Conservation (phyloP, 805 yeast species). For the Cephaloascus albidus region DNA sequence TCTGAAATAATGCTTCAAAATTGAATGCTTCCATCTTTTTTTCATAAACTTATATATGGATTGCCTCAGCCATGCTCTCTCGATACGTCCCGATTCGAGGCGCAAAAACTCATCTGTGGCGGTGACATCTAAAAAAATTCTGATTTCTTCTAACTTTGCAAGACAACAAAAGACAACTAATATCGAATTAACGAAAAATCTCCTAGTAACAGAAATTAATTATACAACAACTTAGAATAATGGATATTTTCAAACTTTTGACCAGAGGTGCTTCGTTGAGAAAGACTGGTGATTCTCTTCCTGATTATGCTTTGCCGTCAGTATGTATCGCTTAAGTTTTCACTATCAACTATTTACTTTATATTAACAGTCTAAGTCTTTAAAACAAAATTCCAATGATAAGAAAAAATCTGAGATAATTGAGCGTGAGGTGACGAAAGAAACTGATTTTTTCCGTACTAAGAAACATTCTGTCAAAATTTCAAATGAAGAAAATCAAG, state of each 20-base stretch:
- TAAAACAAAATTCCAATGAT: background rate
- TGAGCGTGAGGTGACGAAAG: slow-evolving; percentile 49
- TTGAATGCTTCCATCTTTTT: too few relatives aligned
- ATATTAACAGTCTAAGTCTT: too few relatives aligned
- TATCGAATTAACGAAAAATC: too few relatives aligned
- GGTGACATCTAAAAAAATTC: background rate
- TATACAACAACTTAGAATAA: slow-evolving; percentile 13
- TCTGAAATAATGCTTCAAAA: too few relatives aligned
- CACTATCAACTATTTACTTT: too few relatives aligned
- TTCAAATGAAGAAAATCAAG: slow-evolving; percentile 15
- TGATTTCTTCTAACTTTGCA: too few relatives aligned
- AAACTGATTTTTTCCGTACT: slow-evolving; percentile 76
- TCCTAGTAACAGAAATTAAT: too few relatives aligned
- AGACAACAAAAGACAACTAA: too few relatives aligned
- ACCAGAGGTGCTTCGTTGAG: slow-evolving; percentile 79
- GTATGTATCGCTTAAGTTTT: too few relatives aligned
- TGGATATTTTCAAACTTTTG: slow-evolving; percentile 86
- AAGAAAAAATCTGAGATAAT: slow-evolving; percentile 28
- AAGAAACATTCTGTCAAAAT: slow-evolving; percentile 23
- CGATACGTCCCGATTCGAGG: too few relatives aligned
- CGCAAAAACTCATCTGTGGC: background rate
- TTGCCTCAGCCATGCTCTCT: too few relatives aligned
- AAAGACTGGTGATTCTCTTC: slow-evolving; percentile 36
- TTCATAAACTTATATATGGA: too few relatives aligned
- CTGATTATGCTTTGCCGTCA: slow-evolving; percentile 28